A percentile compares a stretch with the other conserved stretches of the same genome.
phyloP scores from a whole-genome alignment of 306 rosid genomes.

The Neltuma alba region DNA sequence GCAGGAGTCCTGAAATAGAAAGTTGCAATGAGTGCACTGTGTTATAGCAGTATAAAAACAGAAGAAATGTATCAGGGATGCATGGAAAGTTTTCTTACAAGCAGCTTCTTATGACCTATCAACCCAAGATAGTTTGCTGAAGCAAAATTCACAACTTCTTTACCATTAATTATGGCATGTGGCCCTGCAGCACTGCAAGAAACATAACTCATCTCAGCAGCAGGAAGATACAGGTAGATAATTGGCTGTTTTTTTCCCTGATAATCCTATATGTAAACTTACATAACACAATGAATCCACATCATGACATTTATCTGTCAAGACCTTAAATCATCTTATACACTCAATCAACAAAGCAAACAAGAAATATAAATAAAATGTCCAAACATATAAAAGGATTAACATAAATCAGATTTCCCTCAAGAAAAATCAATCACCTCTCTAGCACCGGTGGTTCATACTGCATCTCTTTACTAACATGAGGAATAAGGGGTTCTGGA shows the following conservation, averaged over 20 bases:
- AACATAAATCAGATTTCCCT: constrained; percentile 22
- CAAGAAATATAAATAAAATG: constrained; percentile 4
- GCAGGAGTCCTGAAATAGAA: constrained; percentile 77
- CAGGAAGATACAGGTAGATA: constrained; percentile 14
- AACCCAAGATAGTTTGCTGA: constrained; percentile 97
- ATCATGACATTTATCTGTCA: not conserved
- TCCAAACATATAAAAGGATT: constrained; percentile 1
- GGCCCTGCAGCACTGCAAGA: constrained; percentile 96
- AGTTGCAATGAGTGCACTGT: constrained; percentile 34
- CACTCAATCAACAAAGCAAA: constrained; percentile 7
- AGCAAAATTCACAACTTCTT: constrained; percentile 94
- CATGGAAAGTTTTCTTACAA: constrained; percentile 59
- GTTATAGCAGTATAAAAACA: constrained; percentile 1
- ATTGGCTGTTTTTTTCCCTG: not conserved
- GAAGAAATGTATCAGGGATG: constrained; percentile 6
- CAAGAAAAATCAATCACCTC: constrained; percentile 62
- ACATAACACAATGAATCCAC: not conserved
- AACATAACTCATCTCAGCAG: constrained; percentile 34
- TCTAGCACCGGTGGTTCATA: constrained; percentile 88
- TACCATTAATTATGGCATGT: constrained; percentile 73
- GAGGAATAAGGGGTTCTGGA: constrained; percentile 93
- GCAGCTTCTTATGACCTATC: constrained; percentile 81
- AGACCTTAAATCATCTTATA: not conserved
- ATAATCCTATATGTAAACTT: not conserved
- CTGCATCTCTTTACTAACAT: constrained; percentile 65